Evolutionary conservation across 768 basidiomycete species (phyloP).

Genomic region (Roridomyces roridus): DNA sequence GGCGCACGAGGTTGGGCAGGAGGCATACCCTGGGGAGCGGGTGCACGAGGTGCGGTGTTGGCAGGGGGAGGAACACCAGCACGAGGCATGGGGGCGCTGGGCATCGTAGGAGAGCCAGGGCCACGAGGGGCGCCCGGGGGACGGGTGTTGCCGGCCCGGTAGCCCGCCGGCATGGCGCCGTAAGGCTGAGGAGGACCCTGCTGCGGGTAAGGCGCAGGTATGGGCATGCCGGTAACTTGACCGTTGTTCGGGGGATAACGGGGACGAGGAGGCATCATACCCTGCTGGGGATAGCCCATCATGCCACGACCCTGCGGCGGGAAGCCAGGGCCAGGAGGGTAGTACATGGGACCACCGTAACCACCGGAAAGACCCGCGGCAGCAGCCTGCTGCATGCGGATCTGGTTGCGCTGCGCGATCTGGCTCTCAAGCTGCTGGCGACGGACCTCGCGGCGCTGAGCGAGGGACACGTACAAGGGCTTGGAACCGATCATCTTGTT

Average conservation of each 20-base stretch:
- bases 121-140: slow-evolving; percentile 65
- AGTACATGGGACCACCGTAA: slow-evolving; percentile 87
- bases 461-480: slow-evolving; percentile 97
- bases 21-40: slow-evolving; percentile 54
- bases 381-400: slow-evolving; percentile 94
- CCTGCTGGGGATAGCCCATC: slow-evolving; percentile 85
- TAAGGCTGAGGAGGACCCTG: slow-evolving; percentile 76
- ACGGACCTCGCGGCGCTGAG: slow-evolving; percentile 97
- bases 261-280: slow-evolving; percentile 88
- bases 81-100: slow-evolving; percentile 69
- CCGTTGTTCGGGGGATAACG: slow-evolving; percentile 77
- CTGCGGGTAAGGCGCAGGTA: slow-evolving; percentile 71
- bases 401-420: slow-evolving; percentile 97
- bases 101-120: slow-evolving; percentile 72
- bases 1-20: slow-evolving; percentile 44
- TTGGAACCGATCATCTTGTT: slow-evolving; percentile 99
- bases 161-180: slow-evolving; percentile 65
- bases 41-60: slow-evolving; percentile 58
- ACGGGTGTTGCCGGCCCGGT: slow-evolving; percentile 62
- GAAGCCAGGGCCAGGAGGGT: slow-evolving; percentile 82
- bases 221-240: slow-evolving; percentile 78
- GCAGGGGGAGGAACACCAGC: slow-evolving; percentile 64
- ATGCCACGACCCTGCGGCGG: slow-evolving; percentile 80
- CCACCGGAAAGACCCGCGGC: slow-evolving; percentile 84
- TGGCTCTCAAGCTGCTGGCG: slow-evolving; percentile 98